Conservation (phyloP, 192 early-diverging fungal species). For the Kappamyces sp. region DNA sequence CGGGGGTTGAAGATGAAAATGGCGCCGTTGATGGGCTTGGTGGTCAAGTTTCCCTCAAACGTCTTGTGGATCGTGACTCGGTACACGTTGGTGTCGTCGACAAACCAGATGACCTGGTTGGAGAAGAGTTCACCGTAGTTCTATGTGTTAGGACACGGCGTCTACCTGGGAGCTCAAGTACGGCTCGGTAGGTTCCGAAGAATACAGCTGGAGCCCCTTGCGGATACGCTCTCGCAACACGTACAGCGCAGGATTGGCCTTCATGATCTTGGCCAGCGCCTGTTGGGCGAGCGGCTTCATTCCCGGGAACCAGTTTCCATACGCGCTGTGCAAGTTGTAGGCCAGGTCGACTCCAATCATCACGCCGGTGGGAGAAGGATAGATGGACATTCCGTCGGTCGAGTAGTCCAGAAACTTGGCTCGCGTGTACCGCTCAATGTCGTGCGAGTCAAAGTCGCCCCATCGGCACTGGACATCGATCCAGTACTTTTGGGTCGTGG, state of each 20-base stretch:
- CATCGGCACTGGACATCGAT: slow-evolving; percentile 97
- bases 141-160: neutral
- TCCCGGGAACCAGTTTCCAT: slow-evolving; percentile 98
- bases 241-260: slow-evolving; percentile 95
- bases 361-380: slow-evolving; percentile 95
- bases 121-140: slow-evolving; percentile 96
- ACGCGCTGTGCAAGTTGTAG: slow-evolving; percentile 85
- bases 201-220: slow-evolving; percentile 97
- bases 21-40: slow-evolving; percentile 99
- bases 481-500: slow-evolving; percentile 96
- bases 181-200: slow-evolving; percentile 97
- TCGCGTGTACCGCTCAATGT: slow-evolving; percentile 96
- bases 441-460: slow-evolving; percentile 99
- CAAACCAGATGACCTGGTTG: slow-evolving; percentile 99
- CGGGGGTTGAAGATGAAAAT: slow-evolving; percentile 99
- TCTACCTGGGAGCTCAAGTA: slow-evolving; percentile 78
- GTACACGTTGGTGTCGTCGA: slow-evolving; percentile 99
- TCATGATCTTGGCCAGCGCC: slow-evolving; percentile 99
- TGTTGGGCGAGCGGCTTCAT: slow-evolving; percentile 97
- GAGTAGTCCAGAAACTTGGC: slow-evolving; percentile 98
- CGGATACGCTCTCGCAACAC: slow-evolving; percentile 97
- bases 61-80: slow-evolving; percentile 99
- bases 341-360: slow-evolving; percentile 98
- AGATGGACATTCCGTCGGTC: slow-evolving; percentile 97
- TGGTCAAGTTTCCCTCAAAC: slow-evolving; percentile 97